Evolutionary conservation across 495 filamentous ascomycete species (phyloP).

Genomic region (Aspergillus ostianus): DNA sequence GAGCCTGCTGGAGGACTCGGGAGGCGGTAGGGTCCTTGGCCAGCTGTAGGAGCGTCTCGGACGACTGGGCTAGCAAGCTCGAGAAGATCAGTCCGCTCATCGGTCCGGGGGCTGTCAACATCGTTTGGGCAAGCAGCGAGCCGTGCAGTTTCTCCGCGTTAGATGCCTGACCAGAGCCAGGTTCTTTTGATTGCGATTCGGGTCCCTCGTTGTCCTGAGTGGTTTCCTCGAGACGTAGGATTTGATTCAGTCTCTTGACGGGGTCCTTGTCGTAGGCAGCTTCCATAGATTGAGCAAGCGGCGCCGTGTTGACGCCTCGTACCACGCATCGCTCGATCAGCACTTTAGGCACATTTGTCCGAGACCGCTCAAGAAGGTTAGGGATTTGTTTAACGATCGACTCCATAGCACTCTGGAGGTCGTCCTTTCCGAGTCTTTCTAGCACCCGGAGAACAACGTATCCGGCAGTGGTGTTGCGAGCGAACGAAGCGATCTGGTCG

Average conservation of each 20-base stretch:
- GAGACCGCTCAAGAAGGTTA: conserved; percentile 66
- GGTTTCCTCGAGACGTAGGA: conserved; percentile 51
- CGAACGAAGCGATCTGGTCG: conserved; percentile 69
- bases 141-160: conserved; percentile 57
- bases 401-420: conserved; percentile 66
- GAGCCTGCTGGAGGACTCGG: conserved; percentile 67
- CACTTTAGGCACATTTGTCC: conserved; percentile 73
- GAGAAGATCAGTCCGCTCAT: conserved; percentile 58
- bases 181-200: conserved; percentile 28
- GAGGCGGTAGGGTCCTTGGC: conserved; percentile 62
- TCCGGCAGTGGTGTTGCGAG: conserved; percentile 84
- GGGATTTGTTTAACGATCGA: conserved; percentile 67
- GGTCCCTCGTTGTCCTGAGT: conserved; percentile 34
- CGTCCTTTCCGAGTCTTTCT: conserved; percentile 79
- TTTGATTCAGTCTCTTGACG: conserved; percentile 51
- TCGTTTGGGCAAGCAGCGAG: conserved; percentile 64
- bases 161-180: conserved; percentile 16
- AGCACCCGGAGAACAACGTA: conserved; percentile 80
- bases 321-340: conserved; percentile 78
- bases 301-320: conserved; percentile 59
- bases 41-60: conserved; percentile 44
- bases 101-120: conserved; percentile 58
- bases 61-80: conserved; percentile 46
- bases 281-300: conserved; percentile 60
- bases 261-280: conserved; percentile 56